Evolutionary conservation across 2,329 filamentous ascomycete species (phyloP).

Genomic region (Meredithiella fracta): DNA sequence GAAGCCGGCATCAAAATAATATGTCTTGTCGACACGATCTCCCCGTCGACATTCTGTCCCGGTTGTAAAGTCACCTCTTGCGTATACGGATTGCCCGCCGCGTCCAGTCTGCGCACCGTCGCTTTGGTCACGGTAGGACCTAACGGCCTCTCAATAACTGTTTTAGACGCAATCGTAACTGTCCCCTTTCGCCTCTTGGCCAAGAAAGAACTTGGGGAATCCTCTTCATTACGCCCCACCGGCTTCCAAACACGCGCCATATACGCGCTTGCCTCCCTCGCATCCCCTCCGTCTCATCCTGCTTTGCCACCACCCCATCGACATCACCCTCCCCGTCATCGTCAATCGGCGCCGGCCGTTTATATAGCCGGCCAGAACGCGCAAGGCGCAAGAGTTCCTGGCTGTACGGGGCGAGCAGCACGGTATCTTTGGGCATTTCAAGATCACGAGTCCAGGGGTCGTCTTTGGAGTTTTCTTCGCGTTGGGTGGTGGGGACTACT

Average conservation of each 20-base stretch:
- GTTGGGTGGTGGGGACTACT: slow-evolving; percentile 47
- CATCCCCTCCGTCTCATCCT: slow-evolving; percentile 48
- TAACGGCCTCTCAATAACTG: slow-evolving; percentile 27
- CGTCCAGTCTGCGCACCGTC: slow-evolving; percentile 63
- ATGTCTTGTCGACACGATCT: slow-evolving; percentile 48
- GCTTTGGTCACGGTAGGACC: slow-evolving; percentile 54
- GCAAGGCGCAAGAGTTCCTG: slow-evolving; percentile 71
- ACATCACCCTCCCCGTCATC: slow-evolving; percentile 43
- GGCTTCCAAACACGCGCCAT: slow-evolving; percentile 45
- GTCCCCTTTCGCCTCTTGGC: slow-evolving; percentile 46
- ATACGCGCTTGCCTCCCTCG: slow-evolving; percentile 36
- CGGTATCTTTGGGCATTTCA: slow-evolving; percentile 72
- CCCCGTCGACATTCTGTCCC: slow-evolving; percentile 62
- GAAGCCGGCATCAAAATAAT: slow-evolving; percentile 39
- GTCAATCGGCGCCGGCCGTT: slow-evolving; percentile 47
- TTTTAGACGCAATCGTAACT: slow-evolving; percentile 38
- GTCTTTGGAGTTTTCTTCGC: slow-evolving; percentile 46
- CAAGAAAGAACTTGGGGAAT: slow-evolving; percentile 34
- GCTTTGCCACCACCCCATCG: slow-evolving; percentile 31
- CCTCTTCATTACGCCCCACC: slow-evolving; percentile 41
- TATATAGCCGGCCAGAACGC: slow-evolving; percentile 52
- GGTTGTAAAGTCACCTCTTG: slow-evolving; percentile 71
- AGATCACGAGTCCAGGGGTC: slow-evolving; percentile 61
- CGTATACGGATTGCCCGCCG: slow-evolving; percentile 63
- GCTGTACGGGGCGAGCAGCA: slow-evolving; percentile 60